Evolutionary conservation across 1,139 yeast genomes (phyloP), one percentile per base, ranked within the genome.

Genomic region (Nakaseomyces delphensis): DNA sequence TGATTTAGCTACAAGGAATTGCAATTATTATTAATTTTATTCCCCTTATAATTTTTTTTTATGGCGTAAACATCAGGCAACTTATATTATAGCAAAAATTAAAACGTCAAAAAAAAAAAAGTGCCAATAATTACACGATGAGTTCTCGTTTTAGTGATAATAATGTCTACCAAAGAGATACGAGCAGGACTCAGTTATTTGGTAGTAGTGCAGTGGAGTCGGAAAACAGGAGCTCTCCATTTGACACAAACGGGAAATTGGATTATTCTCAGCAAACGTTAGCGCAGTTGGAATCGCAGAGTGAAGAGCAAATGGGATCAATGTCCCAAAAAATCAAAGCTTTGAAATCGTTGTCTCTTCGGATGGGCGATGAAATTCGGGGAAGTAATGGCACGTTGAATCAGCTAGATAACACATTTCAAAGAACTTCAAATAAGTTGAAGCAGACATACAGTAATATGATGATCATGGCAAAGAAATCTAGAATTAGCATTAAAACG

Each of bases 331-430:
- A 83, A 55, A 79, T 89, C 29, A 69, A 75, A 42, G 71, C 82
- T 54, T 67, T 89, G 48, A 87, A 85, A 63, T 77, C 74, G 46
- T 65, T 85, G 44, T 83, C 95, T 5, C 60, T 76, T 37, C 74
- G 69, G 50, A 87, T 89, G 82, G 96, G 96, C 3, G 77, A 76
- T 37, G 95, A 87, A 59, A 89, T 87, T 51, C 78, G 84, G 53
- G 80, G 79, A 52, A 78, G 89, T 24, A 77, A 79, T 49, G 65
- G 76, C 47, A 66, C 82, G 45, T 70, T 85, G 48, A 76, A 73
- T 46, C 74, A 74, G 20, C 67, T 84, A 49, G 74, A 71, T 40
- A 65, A 68, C 37, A 65, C 68, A 10, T 74, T 75, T 53, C 75
- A 70, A 37, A 57, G 57, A 39, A 71, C 77, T 1, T 55, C 73